Conservation (phyloP, 805 yeast genomes). For the Suhomyces sp. region DNA sequence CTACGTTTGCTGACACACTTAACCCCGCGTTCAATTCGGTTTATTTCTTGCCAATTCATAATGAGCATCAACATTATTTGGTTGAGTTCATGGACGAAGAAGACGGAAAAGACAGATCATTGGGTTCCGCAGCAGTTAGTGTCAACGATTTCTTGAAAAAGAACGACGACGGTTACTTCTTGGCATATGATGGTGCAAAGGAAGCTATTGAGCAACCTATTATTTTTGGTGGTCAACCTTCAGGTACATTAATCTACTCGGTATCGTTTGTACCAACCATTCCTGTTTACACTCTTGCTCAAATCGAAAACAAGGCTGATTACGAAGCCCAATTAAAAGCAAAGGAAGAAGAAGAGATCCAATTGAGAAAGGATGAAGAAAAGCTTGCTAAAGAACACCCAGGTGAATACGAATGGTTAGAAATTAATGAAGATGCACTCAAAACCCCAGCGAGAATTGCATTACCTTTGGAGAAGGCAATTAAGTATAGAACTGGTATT, state of each 20-base stretch:
- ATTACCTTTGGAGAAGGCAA: conserved; percentile 51
- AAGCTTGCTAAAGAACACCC: conserved; percentile 57
- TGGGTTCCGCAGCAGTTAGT: conserved; percentile 58
- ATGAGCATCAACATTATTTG: conserved; percentile 58
- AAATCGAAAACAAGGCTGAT: conserved; percentile 47
- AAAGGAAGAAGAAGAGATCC: conserved; percentile 36
- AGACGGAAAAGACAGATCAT: conserved; percentile 59
- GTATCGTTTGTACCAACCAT: conserved; percentile 65
- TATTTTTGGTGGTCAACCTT: conserved; percentile 33
- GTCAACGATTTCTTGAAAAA: conserved; percentile 49
- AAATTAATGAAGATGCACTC: conserved; percentile 37
- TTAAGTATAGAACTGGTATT: conserved; percentile 61
- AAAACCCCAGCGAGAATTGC: conserved; percentile 42
- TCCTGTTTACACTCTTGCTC: conserved; percentile 61
- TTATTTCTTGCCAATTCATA: conserved; percentile 57
- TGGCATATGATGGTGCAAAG: conserved; percentile 52
- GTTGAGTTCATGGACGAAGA: conserved; percentile 69
- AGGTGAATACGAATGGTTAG: conserved; percentile 63
- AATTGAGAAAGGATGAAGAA: conserved; percentile 50
- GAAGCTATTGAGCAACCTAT: conserved; percentile 48
- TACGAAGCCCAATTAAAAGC: conserved; percentile 36
- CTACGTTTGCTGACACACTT: conserved; percentile 50
- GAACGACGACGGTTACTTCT: conserved; percentile 45
- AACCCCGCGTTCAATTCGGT: conserved; percentile 63
- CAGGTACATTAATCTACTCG: conserved; percentile 53